These are phyloP conservation scores for Phaeophleospora eucalypticola DNA, from an alignment of 2,329 filamentous ascomycete species.

Conservation along the genomic window DNA sequence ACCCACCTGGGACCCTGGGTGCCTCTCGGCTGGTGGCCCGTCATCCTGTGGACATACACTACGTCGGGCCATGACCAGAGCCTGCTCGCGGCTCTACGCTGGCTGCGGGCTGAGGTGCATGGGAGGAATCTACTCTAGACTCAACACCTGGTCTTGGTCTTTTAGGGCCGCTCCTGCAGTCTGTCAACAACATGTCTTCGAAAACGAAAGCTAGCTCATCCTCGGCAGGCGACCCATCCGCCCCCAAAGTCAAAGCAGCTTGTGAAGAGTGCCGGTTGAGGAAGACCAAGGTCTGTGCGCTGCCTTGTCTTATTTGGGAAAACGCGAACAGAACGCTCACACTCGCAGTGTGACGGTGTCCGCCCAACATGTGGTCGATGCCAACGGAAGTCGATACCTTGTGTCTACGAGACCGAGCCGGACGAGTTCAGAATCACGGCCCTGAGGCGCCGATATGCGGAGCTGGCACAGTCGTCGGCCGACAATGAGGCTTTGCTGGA, in stretches of 20 bases:
- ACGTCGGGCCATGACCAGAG: too few species aligned
- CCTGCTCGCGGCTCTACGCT: too few species aligned
- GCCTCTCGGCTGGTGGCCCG: too few species aligned
- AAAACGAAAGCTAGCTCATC: neutral
- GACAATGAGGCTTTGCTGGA: constrained; percentile 5
- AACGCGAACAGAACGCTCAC: neutral
- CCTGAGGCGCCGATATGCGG: constrained; percentile 7
- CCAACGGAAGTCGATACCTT: constrained; percentile 1
- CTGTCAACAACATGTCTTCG: neutral
- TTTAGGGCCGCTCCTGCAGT: neutral
- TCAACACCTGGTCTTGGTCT: too few species aligned
- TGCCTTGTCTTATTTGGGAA: neutral
- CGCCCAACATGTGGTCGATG: constrained; percentile 10
- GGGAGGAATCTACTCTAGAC: too few species aligned
- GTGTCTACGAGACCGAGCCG: constrained; percentile 13
- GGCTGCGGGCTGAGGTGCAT: too few species aligned
- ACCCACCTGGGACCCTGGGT: too few species aligned
- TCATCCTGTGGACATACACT: too few species aligned
- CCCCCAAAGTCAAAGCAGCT: constrained; percentile 11
- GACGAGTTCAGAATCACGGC: constrained; percentile 13
- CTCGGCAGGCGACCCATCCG: neutral
- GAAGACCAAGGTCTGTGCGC: constrained; percentile 10
- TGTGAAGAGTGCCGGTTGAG: constrained; percentile 11
- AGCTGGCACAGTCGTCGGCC: constrained; percentile 6
- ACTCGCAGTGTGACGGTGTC: constrained; percentile 11